Base-by-base conservation (phyloP, 2,329 filamentous ascomycete genomes). In the Alternaria incomplexa region DNA sequence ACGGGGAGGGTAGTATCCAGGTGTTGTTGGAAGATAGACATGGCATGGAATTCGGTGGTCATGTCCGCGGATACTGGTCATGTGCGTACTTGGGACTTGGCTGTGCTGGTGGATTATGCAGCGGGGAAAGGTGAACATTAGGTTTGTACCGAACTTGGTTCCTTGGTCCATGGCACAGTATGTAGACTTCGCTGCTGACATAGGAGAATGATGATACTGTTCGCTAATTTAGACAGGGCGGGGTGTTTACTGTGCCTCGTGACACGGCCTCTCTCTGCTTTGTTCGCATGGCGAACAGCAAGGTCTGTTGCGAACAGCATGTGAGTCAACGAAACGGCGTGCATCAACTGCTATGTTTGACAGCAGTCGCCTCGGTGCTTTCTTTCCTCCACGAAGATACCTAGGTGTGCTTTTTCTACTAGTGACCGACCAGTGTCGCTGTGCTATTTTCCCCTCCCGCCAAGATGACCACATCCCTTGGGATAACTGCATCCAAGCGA, bases 401-500 rank as follows among this genome's bases (percentile, higher is more conserved):
- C 7, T 30, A 30, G 28, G 28, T 30, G 9, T 30, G 3, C 28
- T 40, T 40, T 40, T 40, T 40, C 15, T 17, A 40, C 36, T 40
- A 40, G 36, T 40, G 36, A 17, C 36, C 15, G n/a, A 2, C n/a
- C 3, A 40, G 36, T 40, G 0, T 6, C 3, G 1, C 2, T 40
- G 15, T 11, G 0, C 36, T 17, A 40, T 6, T 17, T 17, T 2
- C 36, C 36, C 36, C 36, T 40, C 36, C 36, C 36, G 36, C 36
- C 36, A 40, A 40, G 36, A 40, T 40, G 36, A 3, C 36, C 1
- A 3, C 36, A 40, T 40, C 36, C 15, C 36, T 40, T 40, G 36
- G 1, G 1, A 3, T 1, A 11, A 40, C 5, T 0, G 36, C 0
- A 40, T 17, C 36, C n/a, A 17, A 17, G n/a, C n/a, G 2, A 40